Base-by-base conservation (phyloP, 495 filamentous ascomycete species). In the Hypoxylon fuscum region DNA sequence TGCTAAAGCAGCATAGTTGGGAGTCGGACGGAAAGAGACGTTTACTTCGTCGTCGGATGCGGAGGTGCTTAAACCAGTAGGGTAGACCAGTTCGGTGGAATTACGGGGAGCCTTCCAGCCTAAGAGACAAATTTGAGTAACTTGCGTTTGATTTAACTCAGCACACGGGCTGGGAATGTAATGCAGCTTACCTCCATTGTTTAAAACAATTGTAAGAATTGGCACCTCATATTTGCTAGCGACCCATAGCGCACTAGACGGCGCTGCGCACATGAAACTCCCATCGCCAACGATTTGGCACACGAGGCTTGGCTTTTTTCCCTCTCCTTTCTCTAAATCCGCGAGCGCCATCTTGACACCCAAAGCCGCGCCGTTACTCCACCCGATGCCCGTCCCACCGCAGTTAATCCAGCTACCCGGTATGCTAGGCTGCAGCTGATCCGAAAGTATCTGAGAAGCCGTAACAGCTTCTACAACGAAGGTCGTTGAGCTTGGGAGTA, bases 401-500 rank as follows among this genome's bases (percentile, higher is more conserved):
- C 72, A 73, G 29, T 74, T 77, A 31, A 77, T 72, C 64, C 66
- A 74, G 42, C 50, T 72, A 1, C 69, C 70, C 5, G 76, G 73
- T 2, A 66, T 41, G 2, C 29, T 49, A 12, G 61, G 42, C 34
- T 77, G 74, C 15, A 78, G 23, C 25, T 77, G 73, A 21, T 79
- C 76, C 2, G 38, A 48, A 27, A 78, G 45, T 9, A 32, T 29
- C 43, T 60, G 66, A 0, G 64, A 31, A 27, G 52, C 58, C 1
- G 74, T 78, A 2, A 73, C 72, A 6, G 72, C 75, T 60, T 77
- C 72, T n/a, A 74, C 32, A 18, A 69, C 70, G 43, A 69, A 78
- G 1, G 66, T 70, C 0, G 75, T 72, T 0, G 66, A 68, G 5
- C 41, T 57, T 5, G 66, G 43, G n/a, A 66, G 45, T 11, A 15